Evolutionary conservation across 2,329 filamentous ascomycete species (phyloP), one percentile per base, ranked within the genome.

Genomic region (Venturia oleaginea): DNA sequence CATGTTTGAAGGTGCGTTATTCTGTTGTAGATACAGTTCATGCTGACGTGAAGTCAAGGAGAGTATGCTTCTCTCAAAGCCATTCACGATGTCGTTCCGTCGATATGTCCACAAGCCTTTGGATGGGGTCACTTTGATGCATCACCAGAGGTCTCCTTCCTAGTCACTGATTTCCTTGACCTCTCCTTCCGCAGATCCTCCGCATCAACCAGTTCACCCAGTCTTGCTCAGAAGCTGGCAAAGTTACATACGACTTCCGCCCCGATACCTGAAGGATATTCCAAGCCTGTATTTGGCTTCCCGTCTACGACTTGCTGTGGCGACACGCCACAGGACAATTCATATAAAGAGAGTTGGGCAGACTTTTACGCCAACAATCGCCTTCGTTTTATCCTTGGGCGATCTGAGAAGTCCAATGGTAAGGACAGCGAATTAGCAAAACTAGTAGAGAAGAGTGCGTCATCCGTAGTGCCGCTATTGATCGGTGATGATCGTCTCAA

Each of bases 231-330:
- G 67, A 92, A 96, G 73, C 80, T 97, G 8, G 91, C 89, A 1
- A 85, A 83, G 71, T 78, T 97, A 57, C 93, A 97, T 74, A 87
- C 84, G 2, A 91, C 86, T 0, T 85, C 88, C 0, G 90, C 89
- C 0, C 89, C 90, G 0, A 74, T 80, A 0, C 86, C 87, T 0
- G 74, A 82, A 13, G 85, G 84, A 24, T 80, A 83, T 67, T 76
- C 81, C 1, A 79, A 72, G 43, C 85, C 86, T 2, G 79, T 86
- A 76, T 97, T 93, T 69, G 93, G 93, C 2, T 97, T 97, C 71
- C 89, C 90, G 0, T 87, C 88, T 0, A 78, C 88, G 0, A 97
- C 92, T 0, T 96, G 90, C 75, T 97, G 93, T 75, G 92, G 92
- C 2, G 84, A 90, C 57, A 94, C 91, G 8, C 83, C 83, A 48